phyloP scores from a whole-genome alignment of 2,329 filamentous ascomycete species.

The Basipetospora chlamydospora region DNA sequence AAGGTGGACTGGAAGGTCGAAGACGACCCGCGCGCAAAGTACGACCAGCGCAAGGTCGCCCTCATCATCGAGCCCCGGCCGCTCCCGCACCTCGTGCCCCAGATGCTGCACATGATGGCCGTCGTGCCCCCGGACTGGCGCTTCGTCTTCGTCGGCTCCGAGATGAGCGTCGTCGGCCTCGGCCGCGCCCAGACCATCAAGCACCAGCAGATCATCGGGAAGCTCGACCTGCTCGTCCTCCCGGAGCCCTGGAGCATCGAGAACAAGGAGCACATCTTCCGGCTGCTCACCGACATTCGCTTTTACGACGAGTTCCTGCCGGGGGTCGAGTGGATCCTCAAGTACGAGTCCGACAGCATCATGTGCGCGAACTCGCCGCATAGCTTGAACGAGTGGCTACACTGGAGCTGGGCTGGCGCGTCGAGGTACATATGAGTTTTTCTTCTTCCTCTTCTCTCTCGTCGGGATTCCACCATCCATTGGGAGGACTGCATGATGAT shows the following conservation, averaged over 20 bases:
- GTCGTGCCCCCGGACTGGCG: constrained; percentile 40
- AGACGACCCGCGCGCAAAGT: constrained; percentile 19
- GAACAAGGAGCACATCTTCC: constrained; percentile 31
- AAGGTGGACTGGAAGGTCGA: constrained; percentile 23
- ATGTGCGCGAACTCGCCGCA: constrained; percentile 37
- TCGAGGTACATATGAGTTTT: constrained; percentile 29
- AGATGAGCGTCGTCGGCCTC: constrained; percentile 29
- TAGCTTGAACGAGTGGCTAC: constrained; percentile 37
- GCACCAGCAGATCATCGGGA: constrained; percentile 33
- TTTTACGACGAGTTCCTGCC: constrained; percentile 39
- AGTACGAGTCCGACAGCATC: constrained; percentile 41
- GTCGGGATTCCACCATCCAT: too few relatives aligned
- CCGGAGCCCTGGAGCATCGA: constrained; percentile 31
- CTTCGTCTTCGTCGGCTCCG: constrained; percentile 36
- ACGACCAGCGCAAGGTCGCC: constrained; percentile 35
- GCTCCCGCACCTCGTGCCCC: constrained; percentile 31
- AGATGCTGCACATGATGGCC: constrained; percentile 35
- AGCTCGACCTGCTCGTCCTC: constrained; percentile 34
- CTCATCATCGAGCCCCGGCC: constrained; percentile 35
- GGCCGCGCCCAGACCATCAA: constrained; percentile 29
- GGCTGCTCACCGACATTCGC: constrained; percentile 32
- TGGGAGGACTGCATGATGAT: too few relatives aligned
- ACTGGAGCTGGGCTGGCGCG: constrained; percentile 40
- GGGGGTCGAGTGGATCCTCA: constrained; percentile 36
- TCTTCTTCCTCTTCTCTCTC: too few relatives aligned